Evolutionary conservation across 169 alveolate species (phyloP).

Genomic region (Eimeria acervulina): DNA sequence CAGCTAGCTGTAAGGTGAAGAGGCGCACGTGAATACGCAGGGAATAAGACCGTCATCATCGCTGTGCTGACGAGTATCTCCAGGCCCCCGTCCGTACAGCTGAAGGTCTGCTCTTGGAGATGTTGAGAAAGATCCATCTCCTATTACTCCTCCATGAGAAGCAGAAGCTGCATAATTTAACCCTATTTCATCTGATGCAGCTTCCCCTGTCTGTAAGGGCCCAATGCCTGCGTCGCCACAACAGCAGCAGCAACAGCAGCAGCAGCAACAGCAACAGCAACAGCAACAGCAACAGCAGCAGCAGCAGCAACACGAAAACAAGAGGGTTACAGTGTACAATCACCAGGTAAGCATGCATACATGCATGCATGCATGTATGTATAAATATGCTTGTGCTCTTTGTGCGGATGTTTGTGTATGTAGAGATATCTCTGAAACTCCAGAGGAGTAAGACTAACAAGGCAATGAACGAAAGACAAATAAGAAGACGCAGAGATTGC

Average conservation of each 20-base stretch:
- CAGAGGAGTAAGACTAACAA: no score
- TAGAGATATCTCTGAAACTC: no score
- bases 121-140: background rate
- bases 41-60: constrained; percentile 13
- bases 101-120: constrained; percentile 2
- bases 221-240: background rate
- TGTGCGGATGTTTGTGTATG: no score
- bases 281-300: no score
- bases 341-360: no score
- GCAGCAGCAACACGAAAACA: no score
- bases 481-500: no score
- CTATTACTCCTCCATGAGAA: background rate
- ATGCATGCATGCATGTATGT: no score
- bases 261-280: no score
- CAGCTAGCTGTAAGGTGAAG: no score
- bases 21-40: constrained; percentile 17
- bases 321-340: no score
- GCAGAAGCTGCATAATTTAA: background rate
- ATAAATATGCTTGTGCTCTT: no score
- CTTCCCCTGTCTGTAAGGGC: background rate
- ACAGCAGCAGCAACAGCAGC: background rate
- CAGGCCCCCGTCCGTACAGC: background rate
- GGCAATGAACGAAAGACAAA: background rate
- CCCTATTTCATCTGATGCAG: background rate
- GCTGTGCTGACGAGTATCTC: background rate